Evolutionary conservation across 768 basidiomycete species (phyloP).

Genomic region (Omphalotus guepiniiformis): DNA sequence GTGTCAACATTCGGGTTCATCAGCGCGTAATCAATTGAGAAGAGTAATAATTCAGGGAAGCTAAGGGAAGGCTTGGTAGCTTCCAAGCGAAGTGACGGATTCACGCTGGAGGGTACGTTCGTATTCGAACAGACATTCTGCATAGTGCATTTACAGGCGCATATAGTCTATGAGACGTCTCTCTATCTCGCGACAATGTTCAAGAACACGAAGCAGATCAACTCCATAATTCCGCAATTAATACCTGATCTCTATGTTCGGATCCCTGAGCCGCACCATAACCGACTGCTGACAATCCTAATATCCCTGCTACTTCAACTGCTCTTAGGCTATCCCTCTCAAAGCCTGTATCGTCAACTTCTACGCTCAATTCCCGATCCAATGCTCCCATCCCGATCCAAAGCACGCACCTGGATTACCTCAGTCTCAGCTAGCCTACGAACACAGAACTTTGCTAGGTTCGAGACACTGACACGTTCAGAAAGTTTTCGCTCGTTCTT

Average conservation of each 20-base stretch:
- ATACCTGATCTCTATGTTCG: conserved; percentile 44
- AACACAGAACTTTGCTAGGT: conserved; percentile 46
- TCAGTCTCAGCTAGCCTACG: conserved; percentile 50
- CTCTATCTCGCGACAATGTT: conserved; percentile 62
- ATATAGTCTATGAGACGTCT: conserved; percentile 69
- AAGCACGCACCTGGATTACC: conserved; percentile 46
- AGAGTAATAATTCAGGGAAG: conserved; percentile 49
- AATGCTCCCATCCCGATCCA: conserved; percentile 33
- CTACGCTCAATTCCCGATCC: conserved; percentile 35
- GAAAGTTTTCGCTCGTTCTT: conserved; percentile 19
- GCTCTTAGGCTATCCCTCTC: conserved; percentile 58
- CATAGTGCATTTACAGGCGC: background rate
- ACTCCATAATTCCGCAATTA: conserved; percentile 57
- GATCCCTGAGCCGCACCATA: conserved; percentile 17
- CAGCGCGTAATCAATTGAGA: too few species aligned
- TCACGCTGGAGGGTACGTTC: conserved; percentile 62
- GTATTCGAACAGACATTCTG: background rate
- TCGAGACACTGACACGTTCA: conserved; percentile 41
- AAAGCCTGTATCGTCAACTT: conserved; percentile 48
- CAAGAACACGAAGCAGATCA: conserved; percentile 55
- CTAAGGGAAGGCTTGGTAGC: conserved; percentile 70
- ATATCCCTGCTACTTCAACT: conserved; percentile 58
- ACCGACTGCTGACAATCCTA: conserved; percentile 31
- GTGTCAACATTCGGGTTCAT: conserved; percentile 20
- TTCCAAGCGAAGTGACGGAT: conserved; percentile 52